Percentiles rank a stretch among this genome's conserved stretches.
phyloP scores from a whole-genome alignment of 2,329 filamentous ascomycete genomes.

The Calonectria crousiana region DNA sequence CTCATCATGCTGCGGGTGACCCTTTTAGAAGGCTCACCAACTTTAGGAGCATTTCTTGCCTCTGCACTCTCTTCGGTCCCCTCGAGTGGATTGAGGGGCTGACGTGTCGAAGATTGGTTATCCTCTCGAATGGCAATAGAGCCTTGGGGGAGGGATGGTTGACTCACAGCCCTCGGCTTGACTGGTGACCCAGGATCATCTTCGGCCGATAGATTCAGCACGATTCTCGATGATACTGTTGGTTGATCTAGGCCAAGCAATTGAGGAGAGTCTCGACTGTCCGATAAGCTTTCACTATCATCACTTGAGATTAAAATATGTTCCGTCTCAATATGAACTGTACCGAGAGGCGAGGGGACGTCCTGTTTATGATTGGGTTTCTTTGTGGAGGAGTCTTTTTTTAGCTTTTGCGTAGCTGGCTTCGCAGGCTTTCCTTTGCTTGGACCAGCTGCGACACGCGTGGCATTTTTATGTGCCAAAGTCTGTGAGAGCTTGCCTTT shows the following conservation, averaged over 20 bases:
- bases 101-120: neutral
- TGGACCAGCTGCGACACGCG: too few species aligned
- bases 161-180: neutral
- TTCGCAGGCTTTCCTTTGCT: neutral
- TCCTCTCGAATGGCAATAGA: neutral
- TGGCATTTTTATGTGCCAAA: neutral
- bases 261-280: neutral
- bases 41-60: neutral
- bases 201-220: neutral
- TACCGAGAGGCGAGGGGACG: neutral
- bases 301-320: conserved; percentile 37
- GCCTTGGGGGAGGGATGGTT: neutral
- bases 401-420: neutral
- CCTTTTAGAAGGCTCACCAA: neutral
- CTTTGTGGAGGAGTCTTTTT: neutral
- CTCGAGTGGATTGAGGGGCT: neutral
- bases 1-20: conserved; percentile 17
- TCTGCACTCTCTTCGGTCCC: neutral
- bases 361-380: neutral
- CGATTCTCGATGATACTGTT: neutral
- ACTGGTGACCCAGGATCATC: too few species aligned
- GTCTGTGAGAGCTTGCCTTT: neutral
- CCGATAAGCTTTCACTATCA: conserved; percentile 18
- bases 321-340: neutral
- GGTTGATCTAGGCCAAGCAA: neutral